Conservation (phyloP, 2,329 filamentous ascomycete species). For the Ophiostoma australiae region DNA sequence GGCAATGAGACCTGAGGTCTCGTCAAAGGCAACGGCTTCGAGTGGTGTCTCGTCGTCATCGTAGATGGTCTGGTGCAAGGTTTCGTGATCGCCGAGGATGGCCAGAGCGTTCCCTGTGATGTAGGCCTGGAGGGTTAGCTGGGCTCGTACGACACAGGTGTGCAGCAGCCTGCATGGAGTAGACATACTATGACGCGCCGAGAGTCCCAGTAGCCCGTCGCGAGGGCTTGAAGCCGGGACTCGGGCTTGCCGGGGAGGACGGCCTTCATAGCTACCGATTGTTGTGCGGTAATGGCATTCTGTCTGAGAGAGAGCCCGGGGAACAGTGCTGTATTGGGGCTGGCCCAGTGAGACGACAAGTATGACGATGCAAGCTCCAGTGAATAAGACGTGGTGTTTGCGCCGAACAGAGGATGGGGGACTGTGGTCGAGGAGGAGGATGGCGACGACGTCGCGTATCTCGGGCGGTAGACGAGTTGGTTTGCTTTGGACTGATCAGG, state of each 20-base stretch:
- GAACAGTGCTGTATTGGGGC: background rate
- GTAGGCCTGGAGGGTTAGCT: conserved; percentile 58
- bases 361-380: background rate
- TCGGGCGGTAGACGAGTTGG: background rate
- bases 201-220: conserved; percentile 44
- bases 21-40: conserved; percentile 74
- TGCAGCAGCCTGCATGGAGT: background rate
- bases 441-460: background rate
- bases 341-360: background rate
- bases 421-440: background rate
- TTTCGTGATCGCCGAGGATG: conserved; percentile 68
- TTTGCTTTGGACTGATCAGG: too few species aligned
- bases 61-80: conserved; percentile 85
- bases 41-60: conserved; percentile 66
- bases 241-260: conserved; percentile 47
- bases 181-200: conserved; percentile 36
- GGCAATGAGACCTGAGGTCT: conserved; percentile 78
- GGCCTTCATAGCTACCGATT: conserved; percentile 40
- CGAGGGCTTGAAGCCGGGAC: conserved; percentile 44
- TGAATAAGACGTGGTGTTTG: background rate
- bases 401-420: background rate
- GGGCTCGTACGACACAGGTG: background rate
- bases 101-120: conserved; percentile 84
- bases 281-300: conserved; percentile 23
- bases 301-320: conserved; percentile 10